Evolutionary conservation across 305 asterid genomes (phyloP).

Genomic region (Solanum hybrid): DNA sequence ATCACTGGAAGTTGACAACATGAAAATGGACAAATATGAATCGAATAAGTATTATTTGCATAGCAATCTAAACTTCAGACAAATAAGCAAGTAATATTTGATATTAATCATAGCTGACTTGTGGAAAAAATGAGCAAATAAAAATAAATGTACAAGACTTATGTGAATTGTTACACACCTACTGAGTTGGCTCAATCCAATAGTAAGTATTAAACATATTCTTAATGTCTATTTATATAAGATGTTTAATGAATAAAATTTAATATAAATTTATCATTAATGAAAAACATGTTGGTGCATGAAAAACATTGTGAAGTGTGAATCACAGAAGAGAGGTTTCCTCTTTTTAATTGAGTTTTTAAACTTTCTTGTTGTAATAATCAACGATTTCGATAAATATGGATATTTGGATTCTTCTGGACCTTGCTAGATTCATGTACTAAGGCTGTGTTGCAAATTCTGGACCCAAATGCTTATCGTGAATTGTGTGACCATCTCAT

Average conservation of each 20-base stretch:
- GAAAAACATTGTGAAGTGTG: too few species aligned
- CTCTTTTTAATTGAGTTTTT: too few species aligned
- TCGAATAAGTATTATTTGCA: neutral
- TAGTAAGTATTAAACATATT: too few species aligned
- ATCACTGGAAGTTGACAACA: neutral
- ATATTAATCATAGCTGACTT: neutral
- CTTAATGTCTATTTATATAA: neutral
- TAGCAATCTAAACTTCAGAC: neutral
- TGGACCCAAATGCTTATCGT: neutral
- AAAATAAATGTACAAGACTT: neutral
- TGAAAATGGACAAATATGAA: too few species aligned
- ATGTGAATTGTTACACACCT: neutral
- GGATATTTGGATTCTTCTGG: too few species aligned
- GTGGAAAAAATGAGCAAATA: neutral
- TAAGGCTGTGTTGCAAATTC: too few species aligned
- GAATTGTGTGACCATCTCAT: neutral
- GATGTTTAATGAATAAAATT: neutral
- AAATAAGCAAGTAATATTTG: neutral
- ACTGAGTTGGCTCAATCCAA: neutral
- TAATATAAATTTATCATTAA: too few species aligned
- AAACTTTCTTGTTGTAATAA: too few species aligned
- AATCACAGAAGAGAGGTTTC: too few species aligned
- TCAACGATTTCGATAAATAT: too few species aligned
- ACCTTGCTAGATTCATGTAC: too few species aligned
- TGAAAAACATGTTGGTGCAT: too few species aligned